A percentile compares a stretch with the other conserved stretches of the same genome.
These are phyloP conservation scores for Fraxinus greggii DNA, from an alignment of 305 asterid genomes.

Conservation along the genomic window DNA sequence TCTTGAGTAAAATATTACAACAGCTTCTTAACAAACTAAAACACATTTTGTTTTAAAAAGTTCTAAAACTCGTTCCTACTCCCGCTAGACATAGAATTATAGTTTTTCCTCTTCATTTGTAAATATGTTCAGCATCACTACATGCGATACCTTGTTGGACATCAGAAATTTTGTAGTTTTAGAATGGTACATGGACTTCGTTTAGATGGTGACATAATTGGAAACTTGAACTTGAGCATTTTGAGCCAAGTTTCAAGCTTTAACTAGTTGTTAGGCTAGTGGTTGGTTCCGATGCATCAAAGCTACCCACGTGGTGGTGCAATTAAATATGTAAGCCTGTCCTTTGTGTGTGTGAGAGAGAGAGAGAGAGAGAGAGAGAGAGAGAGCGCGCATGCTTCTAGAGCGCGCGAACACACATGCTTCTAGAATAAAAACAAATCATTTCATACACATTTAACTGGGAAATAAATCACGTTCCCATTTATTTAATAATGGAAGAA, in stretches of 20 bases:
- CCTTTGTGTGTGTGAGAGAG: too few species aligned
- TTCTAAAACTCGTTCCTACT: neutral
- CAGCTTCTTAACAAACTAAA: neutral
- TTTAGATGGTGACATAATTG: neutral
- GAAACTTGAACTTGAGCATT: neutral
- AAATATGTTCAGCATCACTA: neutral
- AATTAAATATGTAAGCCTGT: neutral
- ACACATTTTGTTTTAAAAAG: neutral
- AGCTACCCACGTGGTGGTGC: slow-evolving; percentile 3
- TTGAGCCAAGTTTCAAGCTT: slow-evolving; percentile 13
- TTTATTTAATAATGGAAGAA: too few species aligned
- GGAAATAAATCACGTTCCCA: too few species aligned
- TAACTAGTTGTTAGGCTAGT: neutral
- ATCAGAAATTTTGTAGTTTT: neutral
- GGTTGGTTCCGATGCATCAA: slow-evolving; percentile 5
- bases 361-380: neutral
- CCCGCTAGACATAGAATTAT: neutral
- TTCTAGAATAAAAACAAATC: too few species aligned
- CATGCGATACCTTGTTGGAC: neutral
- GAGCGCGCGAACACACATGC: too few species aligned
- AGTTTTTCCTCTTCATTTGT: neutral
- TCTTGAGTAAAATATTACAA: neutral
- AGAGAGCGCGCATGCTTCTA: too few species aligned
- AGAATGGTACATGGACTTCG: neutral
- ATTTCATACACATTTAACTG: too few species aligned